Evolutionary conservation across 78 protist species (phyloP), one percentile per base, ranked within the genome.

Genomic region (Isochrysis galbana): DNA sequence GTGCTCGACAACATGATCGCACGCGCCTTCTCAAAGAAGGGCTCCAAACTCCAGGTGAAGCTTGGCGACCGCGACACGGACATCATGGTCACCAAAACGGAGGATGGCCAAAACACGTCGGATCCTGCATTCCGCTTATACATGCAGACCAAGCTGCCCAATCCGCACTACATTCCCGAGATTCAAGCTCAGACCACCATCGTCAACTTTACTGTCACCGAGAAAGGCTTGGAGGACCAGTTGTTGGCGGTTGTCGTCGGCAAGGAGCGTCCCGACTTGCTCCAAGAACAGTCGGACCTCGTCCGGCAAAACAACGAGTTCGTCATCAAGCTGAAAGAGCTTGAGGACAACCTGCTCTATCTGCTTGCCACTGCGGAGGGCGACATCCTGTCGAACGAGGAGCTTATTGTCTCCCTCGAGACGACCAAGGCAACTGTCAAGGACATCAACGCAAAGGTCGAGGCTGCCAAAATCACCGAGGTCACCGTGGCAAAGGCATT

Each of bases 91-190:
- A 1, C 14, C 22, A 70, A 55, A 39, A 78, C 21, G 21, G 42
- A n/a, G 39, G 94, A 47, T 22, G 42, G 69, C 34, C 55, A 86
- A 32, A 38, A 46, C 45, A 74, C 83, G 36, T 45, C 87, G 92
- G 93, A 94, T 39, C 93, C 92, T 32, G 82, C 87, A n/a, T 95
- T 96, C 92, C 29, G 70, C 34, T 91, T 98, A 41, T 93, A 91
- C 94, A 51, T 98, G 78, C 97, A 96, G 91, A 96, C 99, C 41
- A 95, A 96, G 94, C 54, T 96, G 86, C 34, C 93, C 55, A 97
- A 97, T 77, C 99, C 99, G 47, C 98, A 96, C 93, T 98, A 95
- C 96, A 87, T 91, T 45, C 98, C 99, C 32, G 98, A 98, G 94
- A 41, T 97, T 26, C 89, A 93, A n/a, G 98, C 98, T 19, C 97